Percentiles rank a stretch among this genome's conserved stretches.
Evolutionary conservation across 257 asterid species (phyloP).

Genomic region (Solanum megistacrolobum): DNA sequence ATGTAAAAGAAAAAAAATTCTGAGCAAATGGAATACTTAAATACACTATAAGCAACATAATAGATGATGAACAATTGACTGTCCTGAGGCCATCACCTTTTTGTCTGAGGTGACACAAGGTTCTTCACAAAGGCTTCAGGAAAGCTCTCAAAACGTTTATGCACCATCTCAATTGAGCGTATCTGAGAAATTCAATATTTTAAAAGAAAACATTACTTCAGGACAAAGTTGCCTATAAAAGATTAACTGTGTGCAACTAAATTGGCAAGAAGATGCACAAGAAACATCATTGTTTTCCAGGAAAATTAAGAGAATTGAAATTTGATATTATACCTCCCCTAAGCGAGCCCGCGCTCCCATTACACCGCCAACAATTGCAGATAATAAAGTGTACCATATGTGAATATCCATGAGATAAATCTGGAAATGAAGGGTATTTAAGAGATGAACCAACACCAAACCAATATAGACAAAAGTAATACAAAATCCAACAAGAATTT

Average conservation of each 20-base stretch:
- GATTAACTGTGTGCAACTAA: background rate
- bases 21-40: background rate
- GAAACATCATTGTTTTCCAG: background rate
- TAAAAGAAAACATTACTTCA: background rate
- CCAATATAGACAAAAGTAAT: background rate
- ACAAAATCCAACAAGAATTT: background rate
- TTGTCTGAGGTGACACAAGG: conserved; percentile 60
- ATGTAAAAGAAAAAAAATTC: background rate
- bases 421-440: conserved; percentile 25
- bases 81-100: conserved; percentile 27
- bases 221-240: background rate
- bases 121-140: conserved; percentile 87
- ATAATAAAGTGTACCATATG: conserved; percentile 81
- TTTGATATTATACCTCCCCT: conserved; percentile 64
- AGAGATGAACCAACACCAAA: background rate
- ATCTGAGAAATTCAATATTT: conserved; percentile 42
- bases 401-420: conserved; percentile 93
- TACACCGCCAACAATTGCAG: conserved; percentile 96
- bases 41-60: background rate
- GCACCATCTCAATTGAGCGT: conserved; percentile 95
- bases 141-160: conserved; percentile 93
- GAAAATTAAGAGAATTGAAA: background rate
- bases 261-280: background rate
- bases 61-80: background rate
- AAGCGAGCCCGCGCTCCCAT: conserved; percentile 94